A percentile compares a stretch with the other conserved stretches of the same genome.
phyloP scores from a whole-genome alignment of 2,329 filamentous ascomycete species.

The Alternaria angustiovoidea region DNA sequence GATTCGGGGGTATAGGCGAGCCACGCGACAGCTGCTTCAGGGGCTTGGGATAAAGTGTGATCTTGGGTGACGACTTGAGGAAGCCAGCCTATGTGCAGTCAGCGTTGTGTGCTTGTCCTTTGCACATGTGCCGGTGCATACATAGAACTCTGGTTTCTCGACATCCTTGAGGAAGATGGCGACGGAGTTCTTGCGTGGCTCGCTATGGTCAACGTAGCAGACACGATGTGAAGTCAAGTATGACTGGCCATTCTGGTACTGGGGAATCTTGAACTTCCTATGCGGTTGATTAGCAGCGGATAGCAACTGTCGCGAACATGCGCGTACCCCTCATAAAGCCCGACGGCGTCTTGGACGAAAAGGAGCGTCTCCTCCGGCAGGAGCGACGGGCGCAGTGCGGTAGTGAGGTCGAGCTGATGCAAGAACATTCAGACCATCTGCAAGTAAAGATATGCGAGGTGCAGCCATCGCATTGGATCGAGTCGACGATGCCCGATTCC shows the following conservation, averaged over 20 bases:
- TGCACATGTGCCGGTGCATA: constrained; percentile 11
- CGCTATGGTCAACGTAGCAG: constrained; percentile 90
- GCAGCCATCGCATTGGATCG: constrained; percentile 19
- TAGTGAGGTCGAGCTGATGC: constrained; percentile 93
- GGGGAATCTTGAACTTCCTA: constrained; percentile 93
- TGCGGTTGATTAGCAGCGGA: constrained; percentile 21
- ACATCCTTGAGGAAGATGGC: constrained; percentile 90
- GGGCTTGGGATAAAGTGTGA: constrained; percentile 86
- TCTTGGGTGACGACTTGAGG: constrained; percentile 91
- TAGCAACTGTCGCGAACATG: constrained; percentile 9
- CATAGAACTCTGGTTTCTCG: constrained; percentile 80
- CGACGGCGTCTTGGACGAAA: constrained; percentile 97
- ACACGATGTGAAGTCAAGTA: constrained; percentile 95
- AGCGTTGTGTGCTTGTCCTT: constrained; percentile 14
- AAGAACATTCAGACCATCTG: constrained; percentile 83
- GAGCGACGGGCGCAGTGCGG: constrained; percentile 90
- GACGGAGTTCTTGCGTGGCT: constrained; percentile 84
- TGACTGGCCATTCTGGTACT: constrained; percentile 94
- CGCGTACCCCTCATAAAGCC: constrained; percentile 92
- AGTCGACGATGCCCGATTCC: constrained; percentile 11
- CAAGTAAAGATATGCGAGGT: constrained; percentile 21
- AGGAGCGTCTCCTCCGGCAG: constrained; percentile 92
- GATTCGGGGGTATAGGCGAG: constrained; percentile 57
- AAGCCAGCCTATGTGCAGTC: constrained; percentile 74
- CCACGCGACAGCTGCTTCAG: constrained; percentile 68